Evolutionary conservation across 2,329 filamentous ascomycete genomes (phyloP).

Genomic region (Plenodomus tracheiphilus): DNA sequence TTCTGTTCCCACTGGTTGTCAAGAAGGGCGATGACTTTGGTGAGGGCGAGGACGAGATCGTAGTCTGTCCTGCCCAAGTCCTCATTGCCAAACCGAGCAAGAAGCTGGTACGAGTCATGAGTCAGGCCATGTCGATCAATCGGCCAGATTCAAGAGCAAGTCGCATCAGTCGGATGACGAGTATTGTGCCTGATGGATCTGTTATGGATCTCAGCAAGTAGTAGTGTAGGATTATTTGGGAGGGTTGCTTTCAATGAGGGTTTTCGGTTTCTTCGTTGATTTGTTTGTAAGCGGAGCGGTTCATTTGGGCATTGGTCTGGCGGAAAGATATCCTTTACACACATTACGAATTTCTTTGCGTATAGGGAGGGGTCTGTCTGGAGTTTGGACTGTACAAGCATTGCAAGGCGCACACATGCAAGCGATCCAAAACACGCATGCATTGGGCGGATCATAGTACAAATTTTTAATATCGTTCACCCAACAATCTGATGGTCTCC

Average conservation of each 20-base stretch:
- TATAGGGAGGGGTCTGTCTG: constrained; percentile 4
- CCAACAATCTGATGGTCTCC: too few species aligned
- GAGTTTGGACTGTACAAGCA: constrained; percentile 1
- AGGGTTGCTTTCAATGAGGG: constrained; percentile 1
- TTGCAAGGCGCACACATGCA: neutral
- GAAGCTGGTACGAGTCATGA: constrained; percentile 55
- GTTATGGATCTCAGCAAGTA: constrained; percentile 38
- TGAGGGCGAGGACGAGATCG: constrained; percentile 88
- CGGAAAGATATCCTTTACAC: neutral
- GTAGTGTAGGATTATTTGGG: constrained; percentile 30
- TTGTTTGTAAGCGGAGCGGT: constrained; percentile 7
- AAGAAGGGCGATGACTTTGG: constrained; percentile 92
- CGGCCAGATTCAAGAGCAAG: constrained; percentile 26
- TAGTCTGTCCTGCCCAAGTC: constrained; percentile 93
- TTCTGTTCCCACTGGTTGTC: constrained; percentile 94
- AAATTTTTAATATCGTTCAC: neutral
- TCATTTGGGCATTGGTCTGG: constrained; percentile 8
- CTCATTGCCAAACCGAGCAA: constrained; percentile 64
- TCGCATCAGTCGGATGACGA: constrained; percentile 31
- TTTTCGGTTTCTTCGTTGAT: constrained; percentile 5
- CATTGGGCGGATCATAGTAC: neutral
- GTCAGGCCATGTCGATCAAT: constrained; percentile 55
- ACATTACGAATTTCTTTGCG: constrained; percentile 16
- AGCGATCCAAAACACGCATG: neutral
- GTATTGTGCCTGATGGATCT: constrained; percentile 38